Evolutionary conservation across 2,329 filamentous ascomycete species (phyloP), one percentile per base, ranked within the genome.

Genomic region (Fusarium oxysporum): DNA sequence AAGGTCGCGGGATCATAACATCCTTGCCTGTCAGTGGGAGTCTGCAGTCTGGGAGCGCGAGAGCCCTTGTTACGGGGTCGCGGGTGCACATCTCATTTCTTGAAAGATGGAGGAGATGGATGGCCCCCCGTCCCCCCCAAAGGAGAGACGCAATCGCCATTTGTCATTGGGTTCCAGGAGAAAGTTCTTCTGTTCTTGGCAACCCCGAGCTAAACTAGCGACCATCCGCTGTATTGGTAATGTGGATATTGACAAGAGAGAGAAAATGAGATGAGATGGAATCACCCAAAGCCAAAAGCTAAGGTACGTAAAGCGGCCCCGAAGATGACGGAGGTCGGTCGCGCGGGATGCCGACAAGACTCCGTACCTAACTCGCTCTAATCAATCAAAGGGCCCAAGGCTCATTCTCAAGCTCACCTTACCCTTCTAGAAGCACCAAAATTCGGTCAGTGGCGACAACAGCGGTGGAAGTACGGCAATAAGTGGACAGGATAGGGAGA

Each of bases 351-450:
- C 65, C 65, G 65, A 68, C 43, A 41, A 25, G 16, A 43, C 41
- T 43, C 54, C 40, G 47, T 21, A 30, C 25, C 47, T 62, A 41
- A 44, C 37, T 55, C 41, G 23, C 35, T 38, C 21, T 43, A 41
- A 55, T 40, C 47, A 41, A 43, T 61, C 48, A 37, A 30, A 43
- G 10, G 32, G 25, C 25, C 50, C 37, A 33, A 53, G 50, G 38
- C 38, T 47, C 30, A 65, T 59, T 43, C 28, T 47, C 25, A 51
- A 30, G 40, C 50, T 68, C 41, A 60, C 51, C 53, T 66, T 66
- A 60, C 40, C 45, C 51, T 73, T 71, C 68, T 71, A 67, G 67
- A 71, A 71, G 40, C 57, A 61, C 40, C 33, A 70, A 55, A 30
- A 44, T 53, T 70, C 65, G 53, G 51, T 56, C 55, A 70, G 70